A percentile compares a stretch with the other conserved stretches of the same genome.
Evolutionary conservation across 2,329 filamentous ascomycete species (phyloP).

Genomic region (Aspergillus oerlinghausenensis): DNA sequence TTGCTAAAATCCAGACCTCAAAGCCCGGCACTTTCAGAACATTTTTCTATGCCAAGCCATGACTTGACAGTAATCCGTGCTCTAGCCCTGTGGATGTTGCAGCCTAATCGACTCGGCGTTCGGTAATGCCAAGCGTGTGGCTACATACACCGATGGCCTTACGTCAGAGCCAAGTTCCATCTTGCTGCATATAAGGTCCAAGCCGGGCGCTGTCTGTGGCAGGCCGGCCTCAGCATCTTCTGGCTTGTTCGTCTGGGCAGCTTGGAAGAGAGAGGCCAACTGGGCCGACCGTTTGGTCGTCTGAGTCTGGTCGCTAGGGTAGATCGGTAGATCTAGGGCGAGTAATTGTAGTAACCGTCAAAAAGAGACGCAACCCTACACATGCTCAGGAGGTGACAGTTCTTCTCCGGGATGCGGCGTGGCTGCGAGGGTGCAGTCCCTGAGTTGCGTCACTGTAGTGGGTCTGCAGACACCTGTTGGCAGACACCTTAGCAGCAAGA

Average conservation of each 20-base stretch:
- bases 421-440: conserved; percentile 15
- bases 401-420: conserved; percentile 17
- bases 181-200: background rate
- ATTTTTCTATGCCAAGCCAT: background rate
- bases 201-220: background rate
- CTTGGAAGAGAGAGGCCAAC: background rate
- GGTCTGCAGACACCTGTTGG: conserved; percentile 16
- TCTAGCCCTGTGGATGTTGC: background rate
- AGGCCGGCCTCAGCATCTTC: background rate
- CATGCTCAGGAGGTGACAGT: conserved; percentile 18
- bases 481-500: conserved; percentile 12
- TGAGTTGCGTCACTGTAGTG: conserved; percentile 16
- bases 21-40: background rate
- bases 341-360: background rate
- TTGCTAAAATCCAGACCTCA: background rate
- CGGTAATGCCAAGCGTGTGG: background rate
- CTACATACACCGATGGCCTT: background rate
- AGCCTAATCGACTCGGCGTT: background rate
- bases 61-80: background rate
- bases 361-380: background rate
- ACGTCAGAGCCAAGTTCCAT: background rate
- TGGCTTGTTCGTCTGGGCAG: background rate
- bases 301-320: background rate
- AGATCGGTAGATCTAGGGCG: background rate
- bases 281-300: background rate